Percentiles rank a stretch among this genome's conserved stretches.
Conservation (phyloP, 805 yeast species). For the Starmera pachycereana region DNA sequence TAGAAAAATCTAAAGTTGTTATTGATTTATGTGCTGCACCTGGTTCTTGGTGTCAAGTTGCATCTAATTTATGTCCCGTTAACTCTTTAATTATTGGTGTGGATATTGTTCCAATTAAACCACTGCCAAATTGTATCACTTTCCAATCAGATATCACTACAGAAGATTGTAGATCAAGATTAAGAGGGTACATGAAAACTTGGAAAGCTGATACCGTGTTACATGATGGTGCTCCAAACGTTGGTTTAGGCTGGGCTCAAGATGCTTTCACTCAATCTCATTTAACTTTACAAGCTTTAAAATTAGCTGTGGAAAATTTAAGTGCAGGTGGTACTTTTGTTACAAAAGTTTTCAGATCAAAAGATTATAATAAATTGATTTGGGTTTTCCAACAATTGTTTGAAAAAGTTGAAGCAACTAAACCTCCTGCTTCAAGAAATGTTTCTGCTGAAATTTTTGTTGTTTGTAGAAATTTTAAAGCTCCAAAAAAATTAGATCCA, state of each 20-base stretch:
- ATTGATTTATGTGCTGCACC: slow-evolving; percentile 99
- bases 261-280: slow-evolving; percentile 99
- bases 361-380: slow-evolving; percentile 91
- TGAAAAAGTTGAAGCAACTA: slow-evolving; percentile 96
- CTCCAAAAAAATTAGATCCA: slow-evolving; percentile 93
- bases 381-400: slow-evolving; percentile 97
- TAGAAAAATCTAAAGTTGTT: slow-evolving; percentile 90
- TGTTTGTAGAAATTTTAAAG: slow-evolving; percentile 91
- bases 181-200: slow-evolving; percentile 93
- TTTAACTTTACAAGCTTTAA: slow-evolving; percentile 85
- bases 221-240: slow-evolving; percentile 99
- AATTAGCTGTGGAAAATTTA: slow-evolving; percentile 88
- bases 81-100: slow-evolving; percentile 94
- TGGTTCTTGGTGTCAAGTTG: slow-evolving; percentile 99
- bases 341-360: slow-evolving; percentile 96
- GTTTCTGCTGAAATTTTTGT: slow-evolving; percentile 99
- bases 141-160: slow-evolving; percentile 97
- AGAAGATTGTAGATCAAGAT: slow-evolving; percentile 90
- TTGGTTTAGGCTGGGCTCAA: slow-evolving; percentile 99
- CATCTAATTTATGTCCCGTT: slow-evolving; percentile 84
- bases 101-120: slow-evolving; percentile 95
- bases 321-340: slow-evolving; percentile 90
- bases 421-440: slow-evolving; percentile 97
- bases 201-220: slow-evolving; percentile 98
- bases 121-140: slow-evolving; percentile 89